A percentile compares a stretch with the other conserved stretches of the same genome.
Conservation (phyloP, 2,329 filamentous ascomycete genomes). For the Neurospora sp. region DNA sequence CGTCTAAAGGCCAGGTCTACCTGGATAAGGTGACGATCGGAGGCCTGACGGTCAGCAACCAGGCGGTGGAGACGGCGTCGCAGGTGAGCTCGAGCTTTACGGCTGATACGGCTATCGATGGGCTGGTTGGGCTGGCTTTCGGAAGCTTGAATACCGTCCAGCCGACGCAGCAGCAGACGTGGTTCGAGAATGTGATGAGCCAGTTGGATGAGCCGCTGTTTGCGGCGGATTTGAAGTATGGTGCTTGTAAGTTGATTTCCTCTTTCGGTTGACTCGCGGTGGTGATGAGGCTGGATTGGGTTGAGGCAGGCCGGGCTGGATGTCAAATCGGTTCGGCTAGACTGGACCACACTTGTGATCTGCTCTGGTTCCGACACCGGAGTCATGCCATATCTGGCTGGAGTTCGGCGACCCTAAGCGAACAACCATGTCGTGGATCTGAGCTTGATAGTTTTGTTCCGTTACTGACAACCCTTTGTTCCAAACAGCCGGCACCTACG, state of each 20-base stretch:
- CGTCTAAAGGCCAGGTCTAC: constrained; percentile 33
- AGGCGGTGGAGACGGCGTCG: constrained; percentile 34
- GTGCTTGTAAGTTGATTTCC: constrained; percentile 20
- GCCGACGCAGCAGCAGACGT: constrained; percentile 32
- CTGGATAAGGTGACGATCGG: constrained; percentile 34
- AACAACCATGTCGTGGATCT: background rate
- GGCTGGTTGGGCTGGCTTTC: constrained; percentile 36
- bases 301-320: background rate
- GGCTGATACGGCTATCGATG: constrained; percentile 29
- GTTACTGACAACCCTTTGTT: background rate
- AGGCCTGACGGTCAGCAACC: constrained; percentile 29
- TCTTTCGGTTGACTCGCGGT: background rate
- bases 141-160: constrained; percentile 34
- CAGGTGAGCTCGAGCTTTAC: constrained; percentile 33
- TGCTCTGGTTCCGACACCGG: background rate
- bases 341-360: background rate
- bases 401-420: background rate
- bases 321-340: background rate
- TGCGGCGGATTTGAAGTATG: constrained; percentile 23
- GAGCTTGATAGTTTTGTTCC: background rate
- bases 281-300: background rate
- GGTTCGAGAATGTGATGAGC: constrained; percentile 26
- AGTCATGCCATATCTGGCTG: background rate
- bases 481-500: constrained; percentile 23
- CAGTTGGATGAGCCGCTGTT: constrained; percentile 24